These are phyloP conservation scores for Cyberlindnera xylosilytica DNA, from an alignment of 805 yeast species.

Conservation along the genomic window DNA sequence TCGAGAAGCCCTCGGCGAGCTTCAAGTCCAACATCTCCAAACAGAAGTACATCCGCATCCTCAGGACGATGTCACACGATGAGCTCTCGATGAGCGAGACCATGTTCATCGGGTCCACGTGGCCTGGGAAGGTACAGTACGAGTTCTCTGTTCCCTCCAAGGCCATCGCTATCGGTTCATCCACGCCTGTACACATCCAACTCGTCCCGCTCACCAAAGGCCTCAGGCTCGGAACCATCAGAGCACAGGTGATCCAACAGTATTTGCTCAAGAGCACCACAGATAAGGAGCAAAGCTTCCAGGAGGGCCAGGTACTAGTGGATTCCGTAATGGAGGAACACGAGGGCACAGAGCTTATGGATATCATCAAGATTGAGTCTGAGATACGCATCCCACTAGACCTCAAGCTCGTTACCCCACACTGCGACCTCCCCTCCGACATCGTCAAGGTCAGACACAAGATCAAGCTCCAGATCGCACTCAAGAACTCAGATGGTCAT, in stretches of 20 bases:
- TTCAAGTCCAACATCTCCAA: conserved; percentile 44
- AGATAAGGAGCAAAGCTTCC: conserved; percentile 49
- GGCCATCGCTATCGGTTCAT: conserved; percentile 82
- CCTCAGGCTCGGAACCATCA: conserved; percentile 61
- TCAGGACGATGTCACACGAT: conserved; percentile 79
- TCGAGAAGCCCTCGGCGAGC: conserved; percentile 53
- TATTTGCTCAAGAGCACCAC: conserved; percentile 50
- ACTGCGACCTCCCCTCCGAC: conserved; percentile 61
- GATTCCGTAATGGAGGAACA: conserved; percentile 45
- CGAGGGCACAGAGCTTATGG: conserved; percentile 41
- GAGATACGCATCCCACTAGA: conserved; percentile 62
- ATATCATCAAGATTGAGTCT: conserved; percentile 61
- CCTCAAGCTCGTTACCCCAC: conserved; percentile 72
- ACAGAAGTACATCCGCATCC: conserved; percentile 64
- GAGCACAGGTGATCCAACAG: conserved; percentile 62
- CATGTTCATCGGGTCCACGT: conserved; percentile 82
- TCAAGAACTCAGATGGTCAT: conserved; percentile 76
- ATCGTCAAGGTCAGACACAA: conserved; percentile 75
- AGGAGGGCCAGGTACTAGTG: conserved; percentile 52
- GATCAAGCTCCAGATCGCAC: conserved; percentile 64
- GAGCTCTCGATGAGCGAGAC: conserved; percentile 71
- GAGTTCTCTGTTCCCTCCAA: conserved; percentile 80
- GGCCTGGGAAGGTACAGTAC: conserved; percentile 88
- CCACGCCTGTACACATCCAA: conserved; percentile 61
- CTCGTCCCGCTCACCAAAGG: conserved; percentile 81